Evolutionary conservation across 805 yeast species (phyloP), one percentile per base, ranked within the genome.

Genomic region (Diddensiella santjacobensis): DNA sequence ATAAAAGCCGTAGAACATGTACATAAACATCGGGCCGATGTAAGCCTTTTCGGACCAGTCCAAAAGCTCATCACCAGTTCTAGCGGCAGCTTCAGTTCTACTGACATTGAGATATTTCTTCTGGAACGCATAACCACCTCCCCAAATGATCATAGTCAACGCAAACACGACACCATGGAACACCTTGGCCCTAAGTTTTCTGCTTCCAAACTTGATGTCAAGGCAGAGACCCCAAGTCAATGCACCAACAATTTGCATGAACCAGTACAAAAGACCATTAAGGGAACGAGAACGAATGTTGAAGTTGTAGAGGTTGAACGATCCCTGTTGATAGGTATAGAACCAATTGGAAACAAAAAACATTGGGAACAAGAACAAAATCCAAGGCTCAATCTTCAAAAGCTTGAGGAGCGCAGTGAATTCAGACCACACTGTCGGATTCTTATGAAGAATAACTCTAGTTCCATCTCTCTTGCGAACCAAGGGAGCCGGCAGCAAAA

Each of bases 321-420:
- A 78, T 59, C 78, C 78, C 58, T 76, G 79, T 64, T 80, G 83
- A 62, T 79, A 80, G 37, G 83, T 76, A 69, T 79, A 79, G 66
- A 78, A 79, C 78, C 79, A 80, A 68, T 80, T 80, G 26, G 84
- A 78, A 22, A 80, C 71, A 54, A 77, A 75, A 58, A 79, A 79
- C 79, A 78, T 73, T 76, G 84, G 84, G 70, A 80, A 73, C 62
- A 78, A 57, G 22, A 72, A 61, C 43, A 72, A 59, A 46, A 79
- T 74, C 58, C 65, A 68, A 42, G 76, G 75, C 56, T 74, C 75
- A 18, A 54, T 57, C 45, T 57, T 59, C 52, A 75, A 66, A 44
- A 70, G 63, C 30, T 57, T 55, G 49, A 60, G 58, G 55, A 77
- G 66, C 38, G 68, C 75, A n/a, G 54, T 51, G 37, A 78, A 48